Base-by-base conservation (phyloP, 2,329 filamentous ascomycete species). In the Diaporthe ilicicola region DNA sequence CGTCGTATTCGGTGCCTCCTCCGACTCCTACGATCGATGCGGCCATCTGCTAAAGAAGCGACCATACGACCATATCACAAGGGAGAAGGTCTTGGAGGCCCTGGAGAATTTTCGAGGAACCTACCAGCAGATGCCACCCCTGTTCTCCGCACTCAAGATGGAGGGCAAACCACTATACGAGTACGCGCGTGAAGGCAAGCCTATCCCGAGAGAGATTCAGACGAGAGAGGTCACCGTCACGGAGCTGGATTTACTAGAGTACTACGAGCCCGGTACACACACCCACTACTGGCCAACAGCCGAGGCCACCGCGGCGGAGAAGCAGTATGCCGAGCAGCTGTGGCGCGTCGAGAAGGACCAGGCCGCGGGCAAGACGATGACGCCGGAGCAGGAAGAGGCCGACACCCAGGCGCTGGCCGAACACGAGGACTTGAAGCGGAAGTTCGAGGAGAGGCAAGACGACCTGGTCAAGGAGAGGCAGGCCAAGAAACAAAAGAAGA, bases 81-180 rank as follows among this genome's bases (percentile, higher is more conserved):
- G 87, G 69, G 90, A 93, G 65, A 86, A 87, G 76, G 93, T 98
- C 0, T 93, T 97, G 81, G 88, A 92, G 78, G 93, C 92, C 19
- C 83, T 98, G 70, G 86, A 85, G 6, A 83, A 86, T 72, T 98
- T 97, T 81, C 87, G 91, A 48, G 96, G 96, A 19, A 92, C 92
- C 76, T 94, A 94, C 77, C 91, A 93, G 84, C 96, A 99, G 84
- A 91, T 93, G 75, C 96, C 96, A 46, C 95, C 95, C 7, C 89
- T 99, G 24, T 99, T 95, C 82, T 97, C 94, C 37, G 96, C 96
- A 12, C 86, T 98, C 73, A 95, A 95, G 81, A 94, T 98, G 81
- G 90, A 98, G 75, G 96, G 96, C 2, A 98, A 98, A 85, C 93
- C 94, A 42, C 86, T 98, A 61, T 99, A 99, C 80, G 95, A 99